Evolutionary conservation across 225 moss, liverwort and hornwort species (phyloP).

Genomic region (Climacium dendroides): DNA sequence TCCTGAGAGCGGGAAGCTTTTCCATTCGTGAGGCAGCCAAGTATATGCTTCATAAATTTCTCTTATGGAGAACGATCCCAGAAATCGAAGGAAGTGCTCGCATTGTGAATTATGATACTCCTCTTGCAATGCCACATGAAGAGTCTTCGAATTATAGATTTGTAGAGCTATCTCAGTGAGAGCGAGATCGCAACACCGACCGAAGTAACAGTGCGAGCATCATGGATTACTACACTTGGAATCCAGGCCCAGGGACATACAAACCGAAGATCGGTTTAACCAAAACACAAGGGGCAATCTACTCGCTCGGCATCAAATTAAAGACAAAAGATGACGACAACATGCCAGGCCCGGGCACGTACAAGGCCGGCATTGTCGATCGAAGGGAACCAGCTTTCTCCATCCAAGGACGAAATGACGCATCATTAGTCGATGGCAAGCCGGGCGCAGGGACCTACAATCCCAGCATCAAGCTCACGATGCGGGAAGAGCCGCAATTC

Average conservation of each 20-base stretch:
- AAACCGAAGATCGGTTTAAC: constrained; percentile 14
- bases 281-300: constrained; percentile 14
- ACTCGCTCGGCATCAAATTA: constrained; percentile 2
- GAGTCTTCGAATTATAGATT: background rate
- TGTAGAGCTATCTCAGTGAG: background rate
- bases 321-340: background rate
- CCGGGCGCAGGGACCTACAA: constrained; percentile 46
- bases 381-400: constrained; percentile 24
- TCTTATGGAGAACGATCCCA: background rate
- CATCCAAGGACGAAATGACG: constrained; percentile 7
- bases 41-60: background rate
- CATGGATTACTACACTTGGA: constrained; percentile 36
- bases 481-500: constrained; percentile 10
- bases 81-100: background rate
- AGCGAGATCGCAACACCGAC: background rate
- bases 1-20: background rate
- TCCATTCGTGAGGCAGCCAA: background rate
- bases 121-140: background rate
- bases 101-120: background rate
- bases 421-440: background rate
- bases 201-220: background rate
- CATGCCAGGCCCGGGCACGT: constrained; percentile 25
- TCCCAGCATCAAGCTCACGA: constrained; percentile 40
- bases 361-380: constrained; percentile 12
- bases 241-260: constrained; percentile 42